Evolutionary conservation across 2,329 filamentous ascomycete genomes (phyloP).

Genomic region (Aspergillus persii): DNA sequence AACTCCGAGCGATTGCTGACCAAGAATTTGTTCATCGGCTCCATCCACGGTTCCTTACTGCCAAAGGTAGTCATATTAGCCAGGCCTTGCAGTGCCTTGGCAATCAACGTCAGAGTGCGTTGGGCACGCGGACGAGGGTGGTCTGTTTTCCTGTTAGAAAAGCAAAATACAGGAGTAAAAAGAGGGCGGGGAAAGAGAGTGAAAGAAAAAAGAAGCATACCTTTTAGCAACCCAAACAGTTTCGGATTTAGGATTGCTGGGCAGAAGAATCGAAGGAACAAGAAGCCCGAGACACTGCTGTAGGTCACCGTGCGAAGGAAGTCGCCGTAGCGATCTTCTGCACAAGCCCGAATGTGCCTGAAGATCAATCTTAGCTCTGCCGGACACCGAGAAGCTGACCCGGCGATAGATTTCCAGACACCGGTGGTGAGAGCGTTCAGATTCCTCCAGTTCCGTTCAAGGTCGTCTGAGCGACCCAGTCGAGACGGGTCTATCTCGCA

Average conservation of each 20-base stretch:
- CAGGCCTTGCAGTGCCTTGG: slow-evolving; percentile 86
- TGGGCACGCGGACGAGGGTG: slow-evolving; percentile 80
- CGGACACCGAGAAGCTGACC: slow-evolving; percentile 72
- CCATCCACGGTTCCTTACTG: slow-evolving; percentile 98
- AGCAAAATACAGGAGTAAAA: slow-evolving; percentile 1
- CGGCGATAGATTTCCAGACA: slow-evolving; percentile 79
- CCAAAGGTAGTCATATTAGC: slow-evolving; percentile 90
- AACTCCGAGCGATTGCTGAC: slow-evolving; percentile 72
- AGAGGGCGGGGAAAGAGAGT: not conserved
- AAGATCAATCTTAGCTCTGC: slow-evolving; percentile 80
- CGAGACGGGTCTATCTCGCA: slow-evolving; percentile 94
- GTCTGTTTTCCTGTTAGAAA: slow-evolving; percentile 51
- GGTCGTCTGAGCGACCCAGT: slow-evolving; percentile 63
- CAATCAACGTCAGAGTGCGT: slow-evolving; percentile 84
- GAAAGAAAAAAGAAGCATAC: slow-evolving; percentile 36
- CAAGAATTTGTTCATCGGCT: slow-evolving; percentile 92
- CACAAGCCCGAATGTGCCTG: slow-evolving; percentile 86
- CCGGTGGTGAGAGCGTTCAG: slow-evolving; percentile 75
- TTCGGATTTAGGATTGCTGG: slow-evolving; percentile 95
- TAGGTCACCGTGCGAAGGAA: slow-evolving; percentile 87
- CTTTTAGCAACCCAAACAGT: slow-evolving; percentile 79
- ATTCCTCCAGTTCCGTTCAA: slow-evolving; percentile 78
- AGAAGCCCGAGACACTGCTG: slow-evolving; percentile 89
- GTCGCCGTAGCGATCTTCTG: slow-evolving; percentile 91
- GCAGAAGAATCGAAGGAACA: slow-evolving; percentile 93